Conservation (phyloP, 129 eudicot genomes). For the Scalesia atractyloides region DNA sequence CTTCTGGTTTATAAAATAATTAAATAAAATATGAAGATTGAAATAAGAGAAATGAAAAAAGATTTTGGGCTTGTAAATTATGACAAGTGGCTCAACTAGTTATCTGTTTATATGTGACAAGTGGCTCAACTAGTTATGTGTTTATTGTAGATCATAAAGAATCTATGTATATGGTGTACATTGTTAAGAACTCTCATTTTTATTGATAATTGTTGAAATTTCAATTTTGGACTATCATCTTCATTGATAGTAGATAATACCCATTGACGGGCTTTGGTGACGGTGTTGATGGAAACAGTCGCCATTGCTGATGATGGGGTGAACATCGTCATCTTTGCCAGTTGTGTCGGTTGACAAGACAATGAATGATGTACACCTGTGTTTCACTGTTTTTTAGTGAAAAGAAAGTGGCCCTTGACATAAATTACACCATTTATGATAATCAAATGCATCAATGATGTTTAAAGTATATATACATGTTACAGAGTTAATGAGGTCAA, state of each 20-base stretch:
- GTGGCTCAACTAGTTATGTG: too few relatives aligned
- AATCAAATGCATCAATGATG: constrained; percentile 17
- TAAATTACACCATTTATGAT: constrained; percentile 18
- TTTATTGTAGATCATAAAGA: too few relatives aligned
- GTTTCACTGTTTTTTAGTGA: background rate
- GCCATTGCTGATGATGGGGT: constrained; percentile 17
- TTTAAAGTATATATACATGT: background rate
- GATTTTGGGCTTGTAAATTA: too few relatives aligned
- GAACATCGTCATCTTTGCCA: background rate
- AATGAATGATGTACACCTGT: constrained; percentile 14
- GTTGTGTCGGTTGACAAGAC: background rate
- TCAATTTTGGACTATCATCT: background rate
- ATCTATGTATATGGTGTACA: too few relatives aligned
- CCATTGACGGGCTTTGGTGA: background rate
- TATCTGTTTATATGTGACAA: too few relatives aligned
- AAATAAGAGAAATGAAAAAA: too few relatives aligned
- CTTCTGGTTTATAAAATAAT: too few relatives aligned
- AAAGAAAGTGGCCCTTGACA: constrained; percentile 4
- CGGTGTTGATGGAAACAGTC: background rate
- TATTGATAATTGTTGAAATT: background rate
- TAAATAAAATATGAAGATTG: too few relatives aligned
- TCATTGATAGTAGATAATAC: background rate
- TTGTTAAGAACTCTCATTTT: background rate
- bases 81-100: too few relatives aligned
- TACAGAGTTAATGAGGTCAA: constrained; percentile 3